Conservation (phyloP, 2,329 filamentous ascomycete species). For the Fusarium sp. region DNA sequence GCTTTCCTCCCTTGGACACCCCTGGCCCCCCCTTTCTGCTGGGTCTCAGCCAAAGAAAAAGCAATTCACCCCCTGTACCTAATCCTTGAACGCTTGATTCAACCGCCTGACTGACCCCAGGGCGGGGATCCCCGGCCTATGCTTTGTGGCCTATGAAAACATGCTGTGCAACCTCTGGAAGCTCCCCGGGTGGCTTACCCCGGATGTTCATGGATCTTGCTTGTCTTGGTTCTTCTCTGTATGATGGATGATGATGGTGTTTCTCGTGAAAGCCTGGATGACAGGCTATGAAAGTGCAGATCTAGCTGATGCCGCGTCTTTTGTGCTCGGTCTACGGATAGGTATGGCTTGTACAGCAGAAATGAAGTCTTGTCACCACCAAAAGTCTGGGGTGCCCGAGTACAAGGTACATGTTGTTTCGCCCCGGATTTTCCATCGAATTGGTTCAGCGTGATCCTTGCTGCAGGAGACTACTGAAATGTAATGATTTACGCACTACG, state of each 20-base stretch:
- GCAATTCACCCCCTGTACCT: slow-evolving; percentile 1
- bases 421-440: slow-evolving; percentile 47
- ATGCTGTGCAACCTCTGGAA: slow-evolving; percentile 19
- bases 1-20: slow-evolving; percentile 29
- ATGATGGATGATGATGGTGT: background rate
- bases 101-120: slow-evolving; percentile 43
- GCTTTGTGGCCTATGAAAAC: slow-evolving; percentile 13
- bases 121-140: slow-evolving; percentile 21
- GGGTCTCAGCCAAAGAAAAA: slow-evolving; percentile 27
- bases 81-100: slow-evolving; percentile 43
- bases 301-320: background rate
- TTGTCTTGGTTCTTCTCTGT: background rate
- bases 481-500: slow-evolving; percentile 1
- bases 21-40: slow-evolving; percentile 28
- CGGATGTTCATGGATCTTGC: slow-evolving; percentile 28
- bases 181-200: slow-evolving; percentile 41
- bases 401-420: background rate
- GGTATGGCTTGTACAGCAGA: background rate
- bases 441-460: slow-evolving; percentile 46
- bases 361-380: background rate
- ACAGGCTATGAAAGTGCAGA: background rate
- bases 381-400: background rate
- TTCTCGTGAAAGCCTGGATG: background rate
- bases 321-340: slow-evolving; percentile 36
- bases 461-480: slow-evolving; percentile 31